A percentile compares a stretch with the other conserved stretches of the same genome.
These are phyloP conservation scores for Alternaria tenuissima DNA, from an alignment of 2,329 filamentous ascomycete species.

Conservation along the genomic window DNA sequence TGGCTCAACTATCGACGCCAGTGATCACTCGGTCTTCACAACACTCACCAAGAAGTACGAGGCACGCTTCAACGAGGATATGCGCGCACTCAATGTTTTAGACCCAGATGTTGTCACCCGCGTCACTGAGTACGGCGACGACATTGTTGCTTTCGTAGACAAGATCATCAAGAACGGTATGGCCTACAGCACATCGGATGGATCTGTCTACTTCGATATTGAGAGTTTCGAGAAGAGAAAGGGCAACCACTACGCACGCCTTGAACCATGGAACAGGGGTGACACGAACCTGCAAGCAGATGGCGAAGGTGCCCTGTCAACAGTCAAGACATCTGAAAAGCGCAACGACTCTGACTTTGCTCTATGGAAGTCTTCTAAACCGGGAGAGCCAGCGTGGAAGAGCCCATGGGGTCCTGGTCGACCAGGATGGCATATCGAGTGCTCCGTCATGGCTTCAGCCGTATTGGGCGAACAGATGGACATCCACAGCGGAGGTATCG, in stretches of 20 bases:
- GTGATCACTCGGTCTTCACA: slow-evolving; percentile 80
- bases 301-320: slow-evolving; percentile 81
- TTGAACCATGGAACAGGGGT: slow-evolving; percentile 85
- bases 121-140: slow-evolving; percentile 90
- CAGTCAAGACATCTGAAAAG: slow-evolving; percentile 68
- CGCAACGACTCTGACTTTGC: slow-evolving; percentile 84
- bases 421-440: slow-evolving; percentile 97
- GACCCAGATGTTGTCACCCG: slow-evolving; percentile 82
- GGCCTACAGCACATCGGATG: slow-evolving; percentile 77
- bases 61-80: slow-evolving; percentile 85
- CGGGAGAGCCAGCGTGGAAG: slow-evolving; percentile 89
- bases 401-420: slow-evolving; percentile 87
- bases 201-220: slow-evolving; percentile 95
- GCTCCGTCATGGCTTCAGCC: slow-evolving; percentile 93
- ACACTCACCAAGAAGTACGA: slow-evolving; percentile 87
- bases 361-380: slow-evolving; percentile 91
- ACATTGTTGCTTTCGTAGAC: slow-evolving; percentile 87
- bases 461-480: slow-evolving; percentile 87
- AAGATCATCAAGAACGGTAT: slow-evolving; percentile 85
- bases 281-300: slow-evolving; percentile 86
- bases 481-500: slow-evolving; percentile 91
- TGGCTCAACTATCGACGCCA: slow-evolving; percentile 64
- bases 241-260: slow-evolving; percentile 83
- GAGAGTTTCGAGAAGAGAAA: slow-evolving; percentile 77
- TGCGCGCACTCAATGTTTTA: slow-evolving; percentile 85